Conservation (phyloP, 257 asterid genomes). For the Scutellaria barbata region DNA sequence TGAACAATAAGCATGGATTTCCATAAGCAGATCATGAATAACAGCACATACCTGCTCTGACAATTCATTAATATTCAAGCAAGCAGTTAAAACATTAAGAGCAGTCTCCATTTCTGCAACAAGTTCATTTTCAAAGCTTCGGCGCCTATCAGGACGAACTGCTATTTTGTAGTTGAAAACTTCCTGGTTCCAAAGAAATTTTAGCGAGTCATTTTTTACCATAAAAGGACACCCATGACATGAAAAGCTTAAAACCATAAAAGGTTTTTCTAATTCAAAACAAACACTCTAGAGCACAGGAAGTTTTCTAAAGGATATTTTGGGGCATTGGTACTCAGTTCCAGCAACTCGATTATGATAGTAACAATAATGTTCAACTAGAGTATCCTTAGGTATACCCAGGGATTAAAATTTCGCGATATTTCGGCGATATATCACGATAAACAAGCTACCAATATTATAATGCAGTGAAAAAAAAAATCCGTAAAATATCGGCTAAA, state of each 20-base stretch:
- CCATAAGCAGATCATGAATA: slow-evolving; percentile 12
- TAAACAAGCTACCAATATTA: too few species aligned
- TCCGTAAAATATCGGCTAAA: too few species aligned
- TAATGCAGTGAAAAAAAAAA: too few species aligned
- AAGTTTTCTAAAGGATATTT: not conserved
- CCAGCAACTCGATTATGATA: slow-evolving; percentile 12
- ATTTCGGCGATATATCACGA: too few species aligned
- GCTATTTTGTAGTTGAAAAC: slow-evolving; percentile 93
- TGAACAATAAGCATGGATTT: slow-evolving; percentile 5
- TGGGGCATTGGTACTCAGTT: not conserved
- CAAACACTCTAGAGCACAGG: not conserved
- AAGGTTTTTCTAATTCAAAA: not conserved
- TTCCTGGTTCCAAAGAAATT: slow-evolving; percentile 64
- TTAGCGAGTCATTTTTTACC: slow-evolving; percentile 14
- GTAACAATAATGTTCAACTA: slow-evolving; percentile 15
- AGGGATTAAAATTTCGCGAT: too few species aligned
- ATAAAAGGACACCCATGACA: too few species aligned
- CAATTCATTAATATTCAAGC: slow-evolving; percentile 77
- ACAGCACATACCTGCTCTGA: slow-evolving; percentile 75
- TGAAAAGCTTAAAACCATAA: not conserved
- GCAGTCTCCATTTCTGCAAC: slow-evolving; percentile 79
- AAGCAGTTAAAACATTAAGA: slow-evolving; percentile 82
- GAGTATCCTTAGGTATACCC: slow-evolving; percentile 19
- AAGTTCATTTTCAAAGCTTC: slow-evolving; percentile 85
- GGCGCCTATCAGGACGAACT: slow-evolving; percentile 98